Evolutionary conservation across 371 early-diverging fungal genomes (phyloP), one percentile per base, ranked within the genome.

Genomic region (Coemansia sp.): DNA sequence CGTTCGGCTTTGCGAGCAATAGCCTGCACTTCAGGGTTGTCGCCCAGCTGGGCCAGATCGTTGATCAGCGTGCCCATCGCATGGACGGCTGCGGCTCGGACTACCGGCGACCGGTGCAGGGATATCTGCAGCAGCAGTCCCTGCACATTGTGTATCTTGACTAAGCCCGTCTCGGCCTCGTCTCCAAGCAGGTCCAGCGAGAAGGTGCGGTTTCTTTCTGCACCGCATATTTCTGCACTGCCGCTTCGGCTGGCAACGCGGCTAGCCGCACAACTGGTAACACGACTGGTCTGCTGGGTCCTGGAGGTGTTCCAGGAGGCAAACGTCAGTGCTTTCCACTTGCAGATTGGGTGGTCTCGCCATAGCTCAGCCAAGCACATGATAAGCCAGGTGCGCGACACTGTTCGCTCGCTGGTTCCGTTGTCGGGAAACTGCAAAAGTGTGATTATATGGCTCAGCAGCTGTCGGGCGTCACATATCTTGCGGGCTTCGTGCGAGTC

Each of bases 381-480:
- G 64, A 92, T 88, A 0, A 88, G 80, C 95, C 97, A 98, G 67
- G 93, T 93, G 2, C 96, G 85, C 44, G 95, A 80, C 2, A 93
- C 77, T 12, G 94, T 69, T 18, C 68, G 59, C 67, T 78, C 78
- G 39, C 60, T 54, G 1, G 80, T 78, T 29, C 63, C 72, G 46
- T 80, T 68, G 50, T 78, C 78, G 2, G 60, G 68, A 40, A 58
- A 60, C 44, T 58, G 63, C 54, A 78, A 39, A 44, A 75, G 65
- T 24, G 62, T 58, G 14, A 78, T 42, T 12, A 69, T 62, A 51
- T 61, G 64, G 49, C 67, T 64, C 40, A 78, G 61, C 50, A 67
- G 57, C 4, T 72, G 66, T 43, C 63, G 67, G 24, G 64, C 54
- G 37, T 93, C 66, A 72, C 93, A 94, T 4, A 92, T 91, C 49